These are phyloP conservation scores for Rhazya stricta DNA, from an alignment of 257 asterid genomes.

Conservation along the genomic window DNA sequence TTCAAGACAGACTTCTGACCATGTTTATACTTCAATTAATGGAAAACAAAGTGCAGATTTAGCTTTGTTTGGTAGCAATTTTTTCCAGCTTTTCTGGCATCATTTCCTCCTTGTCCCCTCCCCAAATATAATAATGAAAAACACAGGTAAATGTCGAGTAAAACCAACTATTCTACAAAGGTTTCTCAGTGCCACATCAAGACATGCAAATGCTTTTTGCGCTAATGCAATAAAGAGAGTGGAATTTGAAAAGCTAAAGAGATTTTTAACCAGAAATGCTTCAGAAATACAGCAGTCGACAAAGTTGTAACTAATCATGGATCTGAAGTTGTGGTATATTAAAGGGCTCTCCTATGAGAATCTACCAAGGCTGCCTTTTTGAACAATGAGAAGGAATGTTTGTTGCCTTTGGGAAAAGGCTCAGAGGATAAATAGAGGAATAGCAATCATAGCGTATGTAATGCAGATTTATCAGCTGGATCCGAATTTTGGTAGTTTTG, in stretches of 20 bases:
- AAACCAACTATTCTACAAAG: background rate
- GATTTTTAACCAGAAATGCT: slow-evolving; percentile 14
- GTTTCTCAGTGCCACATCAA: slow-evolving; percentile 20
- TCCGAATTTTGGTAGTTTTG: slow-evolving; percentile 6
- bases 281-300: slow-evolving; percentile 1
- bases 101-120: slow-evolving; percentile 30
- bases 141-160: background rate
- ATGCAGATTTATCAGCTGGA: slow-evolving; percentile 17
- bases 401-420: slow-evolving; percentile 23
- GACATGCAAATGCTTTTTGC: slow-evolving; percentile 31
- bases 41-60: background rate
- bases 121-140: background rate
- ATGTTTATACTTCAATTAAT: background rate
- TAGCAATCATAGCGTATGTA: slow-evolving; percentile 24
- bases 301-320: slow-evolving; percentile 26
- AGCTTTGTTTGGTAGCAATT: slow-evolving; percentile 22
- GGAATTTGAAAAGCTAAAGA: slow-evolving; percentile 22
- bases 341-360: slow-evolving; percentile 10
- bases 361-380: slow-evolving; percentile 22
- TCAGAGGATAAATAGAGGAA: slow-evolving; percentile 9
- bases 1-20: slow-evolving; percentile 12
- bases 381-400: slow-evolving; percentile 36
- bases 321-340: slow-evolving; percentile 13
- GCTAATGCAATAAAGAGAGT: slow-evolving; percentile 1
- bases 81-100: slow-evolving; percentile 33